Percentiles rank a stretch among this genome's conserved stretches.
phyloP scores from a whole-genome alignment of 1,139 yeast genomes.

The Candida anutae region DNA sequence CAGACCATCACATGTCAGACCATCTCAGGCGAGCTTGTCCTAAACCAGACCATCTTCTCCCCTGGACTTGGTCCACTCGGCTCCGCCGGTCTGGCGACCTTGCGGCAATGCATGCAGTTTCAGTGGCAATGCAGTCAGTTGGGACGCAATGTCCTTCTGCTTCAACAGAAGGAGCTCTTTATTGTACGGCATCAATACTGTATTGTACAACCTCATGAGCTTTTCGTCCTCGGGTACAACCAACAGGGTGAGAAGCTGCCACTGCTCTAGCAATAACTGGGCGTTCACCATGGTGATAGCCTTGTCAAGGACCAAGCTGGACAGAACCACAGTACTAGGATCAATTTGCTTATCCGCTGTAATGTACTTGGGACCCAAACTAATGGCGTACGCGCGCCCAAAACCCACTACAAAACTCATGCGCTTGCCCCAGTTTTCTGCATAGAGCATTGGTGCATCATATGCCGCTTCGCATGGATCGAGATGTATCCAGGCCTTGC shows the following conservation, averaged over 20 bases:
- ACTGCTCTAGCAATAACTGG: slow-evolving; percentile 1
- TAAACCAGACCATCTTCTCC: slow-evolving; percentile 61
- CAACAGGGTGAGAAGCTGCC: not conserved
- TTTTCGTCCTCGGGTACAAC: not conserved
- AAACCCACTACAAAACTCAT: slow-evolving; percentile 85
- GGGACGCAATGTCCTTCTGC: slow-evolving; percentile 2
- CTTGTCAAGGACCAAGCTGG: slow-evolving; percentile 1
- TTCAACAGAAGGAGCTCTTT: slow-evolving; percentile 4
- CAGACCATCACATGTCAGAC: too few relatives aligned
- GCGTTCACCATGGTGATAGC: slow-evolving; percentile 3
- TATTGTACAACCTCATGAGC: slow-evolving; percentile 4
- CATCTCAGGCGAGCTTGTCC: too few relatives aligned
- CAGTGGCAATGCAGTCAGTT: slow-evolving; percentile 7
- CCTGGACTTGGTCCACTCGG: slow-evolving; percentile 64
- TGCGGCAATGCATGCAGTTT: slow-evolving; percentile 12
- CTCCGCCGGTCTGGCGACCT: slow-evolving; percentile 71
- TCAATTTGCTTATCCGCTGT: slow-evolving; percentile 43
- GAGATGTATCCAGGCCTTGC: slow-evolving; percentile 74
- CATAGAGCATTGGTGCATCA: slow-evolving; percentile 73
- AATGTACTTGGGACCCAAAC: slow-evolving; percentile 66
- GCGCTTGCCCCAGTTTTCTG: slow-evolving; percentile 84
- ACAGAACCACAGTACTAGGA: slow-evolving; percentile 15
- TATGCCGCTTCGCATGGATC: slow-evolving; percentile 85
- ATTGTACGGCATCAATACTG: slow-evolving; percentile 5
- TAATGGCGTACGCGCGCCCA: slow-evolving; percentile 51